Evolutionary conservation across 2,329 filamentous ascomycete genomes (phyloP).

Genomic region (Didymosphaeria variabile): DNA sequence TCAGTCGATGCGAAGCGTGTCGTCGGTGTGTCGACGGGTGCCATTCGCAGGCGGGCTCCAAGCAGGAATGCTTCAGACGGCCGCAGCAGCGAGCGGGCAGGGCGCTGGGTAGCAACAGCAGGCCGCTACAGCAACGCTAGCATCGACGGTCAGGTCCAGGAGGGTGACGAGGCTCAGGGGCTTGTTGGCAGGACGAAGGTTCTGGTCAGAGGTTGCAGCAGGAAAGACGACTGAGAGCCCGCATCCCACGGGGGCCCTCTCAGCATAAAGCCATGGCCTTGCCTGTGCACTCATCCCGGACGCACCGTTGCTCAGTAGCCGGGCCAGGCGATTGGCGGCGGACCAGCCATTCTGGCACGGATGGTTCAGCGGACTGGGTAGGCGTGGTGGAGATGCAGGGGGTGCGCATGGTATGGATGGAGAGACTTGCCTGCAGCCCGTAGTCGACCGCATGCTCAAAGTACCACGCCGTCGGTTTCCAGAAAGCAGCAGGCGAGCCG

Average conservation of each 20-base stretch:
- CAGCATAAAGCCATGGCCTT: conserved; percentile 41
- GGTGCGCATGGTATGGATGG: conserved; percentile 14
- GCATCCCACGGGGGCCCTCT: conserved; percentile 36
- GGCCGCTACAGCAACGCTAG: conserved; percentile 1
- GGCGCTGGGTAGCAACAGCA: conserved; percentile 5
- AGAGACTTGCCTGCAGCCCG: conserved; percentile 35
- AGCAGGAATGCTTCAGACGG: conserved; percentile 28
- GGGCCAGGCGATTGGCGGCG: conserved; percentile 35
- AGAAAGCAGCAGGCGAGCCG: not conserved
- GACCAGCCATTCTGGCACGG: conserved; percentile 28
- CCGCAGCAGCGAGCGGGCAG: conserved; percentile 11
- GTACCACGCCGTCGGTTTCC: conserved; percentile 32
- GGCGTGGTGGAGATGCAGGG: conserved; percentile 24
- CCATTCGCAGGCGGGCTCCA: conserved; percentile 31
- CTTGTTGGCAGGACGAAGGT: conserved; percentile 1
- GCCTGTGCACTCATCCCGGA: conserved; percentile 26
- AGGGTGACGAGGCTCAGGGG: conserved; percentile 3
- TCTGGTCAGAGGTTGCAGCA: not conserved
- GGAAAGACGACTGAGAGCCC: conserved; percentile 4
- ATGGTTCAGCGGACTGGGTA: conserved; percentile 35
- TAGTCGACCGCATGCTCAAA: conserved; percentile 30
- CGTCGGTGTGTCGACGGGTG: conserved; percentile 28
- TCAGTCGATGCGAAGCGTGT: not conserved
- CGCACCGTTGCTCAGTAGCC: conserved; percentile 23
- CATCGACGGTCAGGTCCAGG: not conserved